phyloP scores from a whole-genome alignment of 441 rosid genomes.

The Pelargonium cotyledonis region DNA sequence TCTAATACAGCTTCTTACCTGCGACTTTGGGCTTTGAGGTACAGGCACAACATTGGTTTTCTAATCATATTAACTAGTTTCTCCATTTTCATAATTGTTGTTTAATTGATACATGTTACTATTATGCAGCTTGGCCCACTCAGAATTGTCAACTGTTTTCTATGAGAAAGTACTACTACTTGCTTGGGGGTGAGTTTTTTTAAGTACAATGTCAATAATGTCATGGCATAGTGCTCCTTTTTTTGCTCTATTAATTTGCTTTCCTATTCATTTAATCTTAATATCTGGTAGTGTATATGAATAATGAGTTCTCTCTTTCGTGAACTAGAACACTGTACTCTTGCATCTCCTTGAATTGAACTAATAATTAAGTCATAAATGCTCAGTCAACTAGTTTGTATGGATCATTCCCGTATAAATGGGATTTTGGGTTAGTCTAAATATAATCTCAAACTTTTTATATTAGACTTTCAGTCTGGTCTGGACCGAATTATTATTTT shows the following conservation, averaged over 20 bases:
- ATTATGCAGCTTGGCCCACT: constrained; percentile 75
- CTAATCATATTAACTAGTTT: constrained; percentile 10
- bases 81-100: constrained; percentile 8
- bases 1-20: constrained; percentile 99
- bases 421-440: neutral
- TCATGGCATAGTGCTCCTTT: neutral
- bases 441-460: neutral
- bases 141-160: constrained; percentile 82
- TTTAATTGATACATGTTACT: constrained; percentile 23
- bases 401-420: constrained; percentile 3
- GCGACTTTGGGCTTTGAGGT: constrained; percentile 66
- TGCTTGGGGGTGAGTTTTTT: constrained; percentile 68
- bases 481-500: no score
- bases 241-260: constrained; percentile 1
- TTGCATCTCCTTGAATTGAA: neutral
- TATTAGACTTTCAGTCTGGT: no score
- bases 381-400: constrained; percentile 1
- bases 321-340: neutral
- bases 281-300: constrained; percentile 6
- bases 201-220: constrained; percentile 19
- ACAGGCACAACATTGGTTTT: neutral
- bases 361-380: neutral
- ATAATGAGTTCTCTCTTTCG: no score
- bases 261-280: neutral
- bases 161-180: constrained; percentile 90